These are phyloP conservation scores for Panellus pusillus DNA, from an alignment of 768 basidiomycete species.

Conservation along the genomic window DNA sequence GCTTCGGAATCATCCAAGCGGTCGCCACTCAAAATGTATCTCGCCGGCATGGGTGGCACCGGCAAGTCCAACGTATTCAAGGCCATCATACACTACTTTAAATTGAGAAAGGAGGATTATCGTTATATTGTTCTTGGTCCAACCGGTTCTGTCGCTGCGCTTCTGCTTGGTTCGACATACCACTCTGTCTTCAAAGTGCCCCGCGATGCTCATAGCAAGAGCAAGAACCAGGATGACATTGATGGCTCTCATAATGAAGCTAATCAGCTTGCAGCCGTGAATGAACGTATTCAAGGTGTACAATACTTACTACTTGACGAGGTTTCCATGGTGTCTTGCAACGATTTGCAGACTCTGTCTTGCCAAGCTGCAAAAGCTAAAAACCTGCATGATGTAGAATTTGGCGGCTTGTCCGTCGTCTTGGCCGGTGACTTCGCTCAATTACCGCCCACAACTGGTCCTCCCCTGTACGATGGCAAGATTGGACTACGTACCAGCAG, in stretches of 20 bases:
- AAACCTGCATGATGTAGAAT: constrained; percentile 10
- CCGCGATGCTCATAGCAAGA: not conserved
- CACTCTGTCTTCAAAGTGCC: constrained; percentile 25
- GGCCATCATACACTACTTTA: constrained; percentile 19
- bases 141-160: constrained; percentile 25
- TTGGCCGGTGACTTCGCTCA: constrained; percentile 39
- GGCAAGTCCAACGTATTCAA: constrained; percentile 27
- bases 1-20: not conserved
- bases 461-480: not conserved
- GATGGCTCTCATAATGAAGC: not conserved
- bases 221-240: constrained; percentile 2
- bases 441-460: constrained; percentile 25
- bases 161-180: constrained; percentile 27
- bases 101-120: constrained; percentile 3
- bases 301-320: constrained; percentile 36
- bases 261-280: not conserved
- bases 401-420: constrained; percentile 31
- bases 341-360: constrained; percentile 25
- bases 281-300: constrained; percentile 21
- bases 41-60: constrained; percentile 30
- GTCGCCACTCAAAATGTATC: constrained; percentile 27
- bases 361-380: constrained; percentile 17
- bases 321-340: constrained; percentile 29
- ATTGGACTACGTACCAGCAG: not conserved
- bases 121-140: constrained; percentile 22